phyloP scores from a whole-genome alignment of 352 stramenopile genomes.

The Phytophthora niederhauseri region DNA sequence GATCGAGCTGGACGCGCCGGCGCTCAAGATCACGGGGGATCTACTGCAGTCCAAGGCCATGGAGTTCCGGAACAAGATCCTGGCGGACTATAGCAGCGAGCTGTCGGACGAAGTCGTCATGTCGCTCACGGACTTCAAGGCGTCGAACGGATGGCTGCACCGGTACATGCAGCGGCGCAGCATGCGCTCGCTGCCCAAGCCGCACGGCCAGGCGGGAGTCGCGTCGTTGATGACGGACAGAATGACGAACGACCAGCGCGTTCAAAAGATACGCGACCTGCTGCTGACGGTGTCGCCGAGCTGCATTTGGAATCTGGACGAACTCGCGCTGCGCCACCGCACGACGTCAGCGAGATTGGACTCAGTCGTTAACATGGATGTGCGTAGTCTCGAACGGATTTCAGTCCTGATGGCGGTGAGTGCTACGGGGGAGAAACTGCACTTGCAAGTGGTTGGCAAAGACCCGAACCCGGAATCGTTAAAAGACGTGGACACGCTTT shows the following conservation, averaged over 20 bases:
- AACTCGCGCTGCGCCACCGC: slow-evolving; percentile 54
- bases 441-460: slow-evolving; percentile 63
- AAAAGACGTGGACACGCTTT: slow-evolving; percentile 43
- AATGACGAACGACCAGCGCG: slow-evolving; percentile 43
- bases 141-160: slow-evolving; percentile 84
- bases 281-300: slow-evolving; percentile 49
- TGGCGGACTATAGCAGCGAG: slow-evolving; percentile 69
- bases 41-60: slow-evolving; percentile 80
- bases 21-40: slow-evolving; percentile 76
- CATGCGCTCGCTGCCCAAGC: slow-evolving; percentile 64
- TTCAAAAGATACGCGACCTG: slow-evolving; percentile 57
- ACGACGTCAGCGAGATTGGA: slow-evolving; percentile 47
- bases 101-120: slow-evolving; percentile 75
- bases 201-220: slow-evolving; percentile 30
- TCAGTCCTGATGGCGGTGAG: slow-evolving; percentile 64
- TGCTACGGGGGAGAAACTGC: slow-evolving; percentile 68
- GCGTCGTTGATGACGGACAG: slow-evolving; percentile 11
- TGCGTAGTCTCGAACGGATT: slow-evolving; percentile 53
- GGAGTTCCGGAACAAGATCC: slow-evolving; percentile 84
- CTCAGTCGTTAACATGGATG: slow-evolving; percentile 51
- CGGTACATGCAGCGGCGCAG: slow-evolving; percentile 79
- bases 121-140: slow-evolving; percentile 86
- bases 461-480: slow-evolving; percentile 42
- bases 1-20: slow-evolving; percentile 68
- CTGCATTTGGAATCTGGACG: slow-evolving; percentile 81